Percentiles rank a stretch among this genome's conserved stretches.
Evolutionary conservation across 2,329 filamentous ascomycete species (phyloP).

Genomic region (Scorias spongiosa): DNA sequence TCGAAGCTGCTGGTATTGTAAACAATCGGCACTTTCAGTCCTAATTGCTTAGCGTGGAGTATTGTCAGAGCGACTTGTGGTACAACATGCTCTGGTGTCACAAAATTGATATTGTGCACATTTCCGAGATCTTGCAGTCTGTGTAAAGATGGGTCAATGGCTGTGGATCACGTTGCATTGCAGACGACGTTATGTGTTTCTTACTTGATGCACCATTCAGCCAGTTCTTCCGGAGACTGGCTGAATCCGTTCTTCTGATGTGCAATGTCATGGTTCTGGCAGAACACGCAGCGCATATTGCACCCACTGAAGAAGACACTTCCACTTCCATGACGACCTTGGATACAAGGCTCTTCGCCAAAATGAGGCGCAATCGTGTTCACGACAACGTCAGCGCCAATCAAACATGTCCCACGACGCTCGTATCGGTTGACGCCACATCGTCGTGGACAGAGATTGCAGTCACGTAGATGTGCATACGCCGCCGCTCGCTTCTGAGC

Average conservation of each 20-base stretch:
- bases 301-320: constrained; percentile 70
- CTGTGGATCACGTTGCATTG: too few species aligned
- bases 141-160: neutral
- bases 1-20: constrained; percentile 81
- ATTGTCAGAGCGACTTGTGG: constrained; percentile 69
- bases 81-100: constrained; percentile 77
- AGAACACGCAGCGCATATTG: constrained; percentile 60
- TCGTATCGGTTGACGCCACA: constrained; percentile 73
- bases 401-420: constrained; percentile 61
- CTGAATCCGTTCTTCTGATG: constrained; percentile 72
- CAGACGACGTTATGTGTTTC: neutral
- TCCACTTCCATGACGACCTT: constrained; percentile 67
- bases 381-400: constrained; percentile 60
- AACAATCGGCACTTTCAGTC: constrained; percentile 57
- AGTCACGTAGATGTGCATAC: constrained; percentile 61
- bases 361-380: constrained; percentile 78
- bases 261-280: constrained; percentile 72
- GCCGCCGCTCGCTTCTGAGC: constrained; percentile 59
- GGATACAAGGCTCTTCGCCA: constrained; percentile 69
- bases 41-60: constrained; percentile 54
- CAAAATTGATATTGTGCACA: constrained; percentile 81
- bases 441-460: constrained; percentile 64
- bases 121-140: constrained; percentile 56
- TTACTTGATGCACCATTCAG: constrained; percentile 61
- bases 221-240: constrained; percentile 62